Conservation (phyloP, 2,329 filamentous ascomycete genomes). For the Xylaria sp. region DNA sequence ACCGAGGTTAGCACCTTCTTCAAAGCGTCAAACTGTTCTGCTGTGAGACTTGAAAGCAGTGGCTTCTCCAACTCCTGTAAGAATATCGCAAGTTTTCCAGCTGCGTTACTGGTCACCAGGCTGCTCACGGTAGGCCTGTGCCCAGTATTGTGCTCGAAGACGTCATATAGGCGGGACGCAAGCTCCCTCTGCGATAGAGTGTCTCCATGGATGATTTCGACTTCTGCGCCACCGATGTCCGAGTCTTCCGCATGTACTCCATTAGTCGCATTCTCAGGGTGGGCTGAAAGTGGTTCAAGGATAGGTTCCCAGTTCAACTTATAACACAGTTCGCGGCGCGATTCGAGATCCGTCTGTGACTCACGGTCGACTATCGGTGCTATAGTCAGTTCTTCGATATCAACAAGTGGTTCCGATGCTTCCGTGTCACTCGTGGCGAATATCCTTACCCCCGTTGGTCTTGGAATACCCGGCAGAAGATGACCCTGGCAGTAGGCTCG, state of each 20-base stretch:
- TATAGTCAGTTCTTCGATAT: slow-evolving; percentile 35
- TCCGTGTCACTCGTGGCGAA: slow-evolving; percentile 31
- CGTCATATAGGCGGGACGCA: slow-evolving; percentile 32
- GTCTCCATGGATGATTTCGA: slow-evolving; percentile 38
- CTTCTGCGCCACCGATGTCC: slow-evolving; percentile 27
- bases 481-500: slow-evolving; percentile 35
- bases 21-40: slow-evolving; percentile 34
- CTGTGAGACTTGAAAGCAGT: slow-evolving; percentile 38
- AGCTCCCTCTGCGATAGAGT: slow-evolving; percentile 31
- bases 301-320: slow-evolving; percentile 43
- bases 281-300: slow-evolving; percentile 27
- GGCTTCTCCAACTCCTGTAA: slow-evolving; percentile 42
- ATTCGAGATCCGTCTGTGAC: slow-evolving; percentile 26
- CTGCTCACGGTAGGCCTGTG: slow-evolving; percentile 31
- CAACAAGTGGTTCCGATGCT: slow-evolving; percentile 33
- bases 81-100: slow-evolving; percentile 39
- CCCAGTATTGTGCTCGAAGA: slow-evolving; percentile 32
- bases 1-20: slow-evolving; percentile 29
- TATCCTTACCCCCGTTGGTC: slow-evolving; percentile 35
- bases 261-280: slow-evolving; percentile 15
- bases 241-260: slow-evolving; percentile 11
- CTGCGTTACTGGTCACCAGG: slow-evolving; percentile 29
- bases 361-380: slow-evolving; percentile 38
- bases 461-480: slow-evolving; percentile 28
- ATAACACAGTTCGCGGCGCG: slow-evolving; percentile 41